Percentiles rank a stretch among this genome's conserved stretches.
Evolutionary conservation across 108 stramenopile genomes (phyloP).

Genomic region (Skeletonema costatum): DNA sequence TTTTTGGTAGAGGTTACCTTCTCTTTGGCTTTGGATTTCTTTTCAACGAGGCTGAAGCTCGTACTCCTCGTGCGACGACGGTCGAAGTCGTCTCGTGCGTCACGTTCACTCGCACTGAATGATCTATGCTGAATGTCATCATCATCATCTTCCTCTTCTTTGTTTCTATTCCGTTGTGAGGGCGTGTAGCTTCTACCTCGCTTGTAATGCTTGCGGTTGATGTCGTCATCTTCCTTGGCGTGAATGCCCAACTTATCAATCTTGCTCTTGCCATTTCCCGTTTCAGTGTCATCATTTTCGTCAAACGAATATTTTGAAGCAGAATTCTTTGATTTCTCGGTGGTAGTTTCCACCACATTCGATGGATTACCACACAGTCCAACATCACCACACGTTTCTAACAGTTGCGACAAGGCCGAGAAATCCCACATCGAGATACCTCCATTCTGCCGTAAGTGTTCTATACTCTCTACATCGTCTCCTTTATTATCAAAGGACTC

Average conservation of each 20-base stretch:
- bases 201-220: conserved; percentile 28
- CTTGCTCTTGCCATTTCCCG: background rate
- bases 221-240: background rate
- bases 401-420: conserved; percentile 23
- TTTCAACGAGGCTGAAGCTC: conserved; percentile 26
- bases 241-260: background rate
- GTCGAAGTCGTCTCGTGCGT: conserved; percentile 2
- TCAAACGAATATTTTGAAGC: background rate
- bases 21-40: background rate
- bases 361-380: conserved; percentile 29
- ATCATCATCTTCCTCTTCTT: conserved; percentile 16
- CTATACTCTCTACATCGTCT: conserved; percentile 7
- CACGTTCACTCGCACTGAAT: conserved; percentile 14
- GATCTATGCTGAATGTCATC: background rate
- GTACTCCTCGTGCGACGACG: conserved; percentile 41
- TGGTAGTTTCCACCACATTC: conserved; percentile 10
- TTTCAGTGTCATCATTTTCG: background rate
- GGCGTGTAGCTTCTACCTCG: conserved; percentile 49
- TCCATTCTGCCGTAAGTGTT: background rate
- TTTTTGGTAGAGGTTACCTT: background rate
- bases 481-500: conserved; percentile 17
- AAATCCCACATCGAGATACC: conserved; percentile 32
- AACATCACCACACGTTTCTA: conserved; percentile 39
- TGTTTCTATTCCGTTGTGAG: conserved; percentile 16
- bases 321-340: background rate